Evolutionary conservation across 116 monocot genomes (phyloP).

Genomic region (Iris pallida): DNA sequence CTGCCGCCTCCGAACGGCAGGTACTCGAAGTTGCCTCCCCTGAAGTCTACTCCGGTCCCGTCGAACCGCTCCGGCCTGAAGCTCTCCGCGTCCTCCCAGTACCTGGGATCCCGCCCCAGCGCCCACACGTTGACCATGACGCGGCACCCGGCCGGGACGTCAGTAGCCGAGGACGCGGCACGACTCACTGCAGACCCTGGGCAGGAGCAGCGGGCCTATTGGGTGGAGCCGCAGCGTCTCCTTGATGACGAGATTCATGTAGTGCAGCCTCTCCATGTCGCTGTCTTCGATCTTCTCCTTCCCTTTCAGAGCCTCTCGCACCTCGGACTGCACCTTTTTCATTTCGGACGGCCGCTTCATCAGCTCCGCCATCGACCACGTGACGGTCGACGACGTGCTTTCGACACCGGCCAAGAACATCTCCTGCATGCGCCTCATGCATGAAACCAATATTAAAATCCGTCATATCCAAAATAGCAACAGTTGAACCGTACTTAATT

Average conservation of each 20-base stretch:
- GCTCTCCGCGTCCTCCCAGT: constrained; percentile 18
- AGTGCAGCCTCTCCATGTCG: constrained; percentile 4
- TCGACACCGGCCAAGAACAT: constrained; percentile 1
- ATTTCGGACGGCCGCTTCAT: not conserved
- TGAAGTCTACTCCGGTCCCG: not conserved
- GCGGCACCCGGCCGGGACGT: constrained; percentile 14
- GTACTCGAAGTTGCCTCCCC: not conserved
- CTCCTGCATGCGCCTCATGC: not conserved
- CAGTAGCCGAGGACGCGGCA: constrained; percentile 14
- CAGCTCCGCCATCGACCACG: constrained; percentile 7
- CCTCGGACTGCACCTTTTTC: constrained; percentile 9
- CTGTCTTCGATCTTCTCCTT: not conserved
- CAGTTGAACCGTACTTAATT: too few species aligned
- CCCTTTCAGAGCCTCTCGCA: constrained; percentile 1
- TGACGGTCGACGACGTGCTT: not conserved
- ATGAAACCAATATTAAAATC: too few species aligned
- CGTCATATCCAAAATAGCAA: too few species aligned
- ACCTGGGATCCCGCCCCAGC: constrained; percentile 17
- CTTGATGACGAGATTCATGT: constrained; percentile 6
- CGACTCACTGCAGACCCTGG: not conserved
- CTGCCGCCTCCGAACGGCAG: constrained; percentile 8
- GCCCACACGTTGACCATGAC: constrained; percentile 30
- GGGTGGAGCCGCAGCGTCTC: not conserved
- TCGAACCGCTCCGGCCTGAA: constrained; percentile 29
- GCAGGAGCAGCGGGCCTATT: constrained; percentile 1